These are phyloP conservation scores for Beauveria asiatica DNA, from an alignment of 2,329 filamentous ascomycete species.

Conservation along the genomic window DNA sequence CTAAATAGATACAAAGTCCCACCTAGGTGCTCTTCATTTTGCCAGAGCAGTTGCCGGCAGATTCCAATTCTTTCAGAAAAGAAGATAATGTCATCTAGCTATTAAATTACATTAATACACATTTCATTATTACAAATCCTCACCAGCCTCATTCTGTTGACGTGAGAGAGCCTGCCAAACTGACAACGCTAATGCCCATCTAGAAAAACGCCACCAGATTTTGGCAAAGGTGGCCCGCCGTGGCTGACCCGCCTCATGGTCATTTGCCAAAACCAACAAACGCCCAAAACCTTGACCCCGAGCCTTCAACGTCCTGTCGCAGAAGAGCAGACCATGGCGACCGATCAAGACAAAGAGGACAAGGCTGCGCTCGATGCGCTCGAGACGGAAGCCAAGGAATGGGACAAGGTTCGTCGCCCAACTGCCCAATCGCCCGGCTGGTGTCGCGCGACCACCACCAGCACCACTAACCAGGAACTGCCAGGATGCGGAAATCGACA, in stretches of 20 bases:
- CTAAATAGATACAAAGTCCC: too few relatives aligned
- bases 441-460: constrained; percentile 1
- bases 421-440: not conserved
- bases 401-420: constrained; percentile 60
- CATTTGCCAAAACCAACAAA: not conserved
- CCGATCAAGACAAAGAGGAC: constrained; percentile 43
- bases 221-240: not conserved
- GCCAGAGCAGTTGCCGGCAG: too few relatives aligned
- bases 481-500: constrained; percentile 89
- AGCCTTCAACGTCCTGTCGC: constrained; percentile 9
- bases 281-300: not conserved
- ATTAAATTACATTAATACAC: too few relatives aligned
- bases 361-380: constrained; percentile 72
- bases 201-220: not conserved
- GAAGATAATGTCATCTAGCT: too few relatives aligned
- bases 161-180: too few relatives aligned
- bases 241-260: not conserved
- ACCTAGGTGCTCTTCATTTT: too few relatives aligned
- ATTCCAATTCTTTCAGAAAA: too few relatives aligned
- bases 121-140: too few relatives aligned
- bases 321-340: constrained; percentile 26
- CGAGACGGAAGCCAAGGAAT: constrained; percentile 79
- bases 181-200: too few relatives aligned
- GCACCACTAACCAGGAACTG: not conserved
- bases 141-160: too few relatives aligned